Evolutionary conservation across 768 basidiomycete genomes (phyloP), one percentile per base, ranked within the genome.

Genomic region (Tephrocybe sp.): DNA sequence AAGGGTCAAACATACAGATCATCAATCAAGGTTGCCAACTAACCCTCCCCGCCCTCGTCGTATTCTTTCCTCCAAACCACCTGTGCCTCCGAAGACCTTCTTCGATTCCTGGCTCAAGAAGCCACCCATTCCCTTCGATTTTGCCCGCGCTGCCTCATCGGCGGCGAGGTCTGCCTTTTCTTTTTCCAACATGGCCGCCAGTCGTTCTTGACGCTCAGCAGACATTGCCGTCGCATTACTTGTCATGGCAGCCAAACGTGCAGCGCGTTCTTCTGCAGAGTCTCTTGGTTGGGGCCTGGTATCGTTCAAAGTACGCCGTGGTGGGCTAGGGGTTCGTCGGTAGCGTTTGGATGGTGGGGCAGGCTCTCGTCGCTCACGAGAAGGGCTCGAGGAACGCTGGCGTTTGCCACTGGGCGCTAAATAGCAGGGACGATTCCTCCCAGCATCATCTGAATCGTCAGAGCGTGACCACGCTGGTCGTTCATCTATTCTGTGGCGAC

Each of bases 221-320:
- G 81, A 79, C 72, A 93, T 76, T 7, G 68, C 66, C n/a, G 73
- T 66, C 1, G 96, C 96, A 52, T 86, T 82, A 1, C 78, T 69
- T 20, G 85, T 70, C 96, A 98, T 98, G 4, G 93, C 88, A 0
- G 92, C 95, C 24, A 98, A 74, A n/a, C 90, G 85, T 23, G 90
- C 88, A 3, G 85, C 85, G 28, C 94, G 86, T 24, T 86, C 87
- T 1, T 78, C 74, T 7, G 68, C 64, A 45, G 61, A 59, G 46
- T 38, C 55, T 32, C 53, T 62, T n/a, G n/a, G n/a, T n/a, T n/a
- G n/a, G n/a, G 38, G 67, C 58, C 10, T 56, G 53, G 12, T 57
- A 48, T 15, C 56, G 34, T 18, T 57, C 56, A 5, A 46, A 46
- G 2, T 55, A 3, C 77, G 75, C 12, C 43, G 34, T 28, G 45